These are phyloP conservation scores for Parastagonospora nodorum DNA, from an alignment of 2,329 filamentous ascomycete genomes.

Conservation along the genomic window DNA sequence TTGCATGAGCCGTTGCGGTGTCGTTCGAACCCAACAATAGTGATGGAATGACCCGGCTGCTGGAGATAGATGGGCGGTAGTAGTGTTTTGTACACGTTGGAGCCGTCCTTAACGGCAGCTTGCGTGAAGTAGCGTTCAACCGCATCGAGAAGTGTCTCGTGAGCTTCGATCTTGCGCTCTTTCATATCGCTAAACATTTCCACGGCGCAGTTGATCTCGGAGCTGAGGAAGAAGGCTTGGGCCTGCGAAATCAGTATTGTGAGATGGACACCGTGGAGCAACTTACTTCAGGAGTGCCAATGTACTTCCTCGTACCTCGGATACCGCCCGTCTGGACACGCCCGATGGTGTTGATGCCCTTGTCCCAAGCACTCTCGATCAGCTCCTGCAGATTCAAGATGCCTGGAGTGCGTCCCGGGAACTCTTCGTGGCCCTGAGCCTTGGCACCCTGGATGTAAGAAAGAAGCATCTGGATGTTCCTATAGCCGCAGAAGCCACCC, in stretches of 20 bases:
- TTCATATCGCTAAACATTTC: conserved; percentile 59
- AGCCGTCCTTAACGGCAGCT: conserved; percentile 52
- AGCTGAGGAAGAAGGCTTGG: conserved; percentile 74
- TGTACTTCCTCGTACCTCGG: conserved; percentile 88
- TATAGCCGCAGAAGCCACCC: conserved; percentile 92
- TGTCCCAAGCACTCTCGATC: conserved; percentile 88
- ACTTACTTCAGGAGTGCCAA: conserved; percentile 83
- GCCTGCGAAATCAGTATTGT: conserved; percentile 59
- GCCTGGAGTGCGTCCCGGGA: conserved; percentile 68
- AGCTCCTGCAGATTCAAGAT: conserved; percentile 83
- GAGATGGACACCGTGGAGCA: neutral
- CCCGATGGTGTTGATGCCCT: conserved; percentile 76
- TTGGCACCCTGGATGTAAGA: conserved; percentile 73
- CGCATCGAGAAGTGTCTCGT: conserved; percentile 64
- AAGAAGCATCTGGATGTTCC: conserved; percentile 90
- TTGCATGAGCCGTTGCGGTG: conserved; percentile 66
- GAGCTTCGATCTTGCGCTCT: conserved; percentile 54
- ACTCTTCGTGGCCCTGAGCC: conserved; percentile 63
- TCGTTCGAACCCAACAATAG: conserved; percentile 83
- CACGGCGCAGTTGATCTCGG: conserved; percentile 62
- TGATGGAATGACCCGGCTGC: conserved; percentile 87
- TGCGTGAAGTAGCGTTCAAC: conserved; percentile 77
- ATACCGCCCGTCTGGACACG: conserved; percentile 85
- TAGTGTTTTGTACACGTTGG: conserved; percentile 71
- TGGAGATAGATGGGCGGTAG: conserved; percentile 90